Conservation (phyloP, 2,329 filamentous ascomycete genomes). For the Penicillium corylophilum region DNA sequence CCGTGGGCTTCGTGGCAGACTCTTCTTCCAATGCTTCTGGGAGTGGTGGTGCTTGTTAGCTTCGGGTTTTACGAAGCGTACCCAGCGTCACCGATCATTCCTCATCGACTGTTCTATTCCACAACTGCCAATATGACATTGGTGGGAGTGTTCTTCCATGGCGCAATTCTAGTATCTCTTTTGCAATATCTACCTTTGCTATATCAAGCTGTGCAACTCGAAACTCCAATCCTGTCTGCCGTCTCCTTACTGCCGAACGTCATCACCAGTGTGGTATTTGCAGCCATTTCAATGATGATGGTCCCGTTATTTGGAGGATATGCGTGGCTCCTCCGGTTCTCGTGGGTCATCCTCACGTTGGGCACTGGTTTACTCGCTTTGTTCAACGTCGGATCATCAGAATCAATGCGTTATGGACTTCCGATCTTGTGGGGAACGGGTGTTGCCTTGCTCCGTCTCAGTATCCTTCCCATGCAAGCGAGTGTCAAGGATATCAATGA, state of each 20-base stretch:
- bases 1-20: conserved; percentile 60
- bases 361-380: conserved; percentile 3
- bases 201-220: conserved; percentile 48
- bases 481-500: conserved; percentile 6
- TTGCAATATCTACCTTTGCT: conserved; percentile 54
- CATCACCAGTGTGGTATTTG: conserved; percentile 1
- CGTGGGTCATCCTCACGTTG: conserved; percentile 5
- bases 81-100: conserved; percentile 49
- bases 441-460: conserved; percentile 5
- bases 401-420: conserved; percentile 2
- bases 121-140: conserved; percentile 49
- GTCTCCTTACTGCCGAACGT: conserved; percentile 53
- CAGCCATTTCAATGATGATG: conserved; percentile 2
- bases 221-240: conserved; percentile 50
- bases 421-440: conserved; percentile 2
- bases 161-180: conserved; percentile 46
- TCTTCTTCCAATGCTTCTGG: conserved; percentile 59
- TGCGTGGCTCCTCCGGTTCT: conserved; percentile 1
- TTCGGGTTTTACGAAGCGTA: conserved; percentile 57
- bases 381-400: neutral
- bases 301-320: conserved; percentile 2
- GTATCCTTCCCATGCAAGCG: conserved; percentile 6
- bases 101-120: conserved; percentile 42
- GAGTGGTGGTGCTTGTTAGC: conserved; percentile 49
- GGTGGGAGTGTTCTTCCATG: conserved; percentile 56